These are phyloP conservation scores for Trichoderma afroharzianum DNA, from an alignment of 2,329 filamentous ascomycete genomes.

Conservation along the genomic window DNA sequence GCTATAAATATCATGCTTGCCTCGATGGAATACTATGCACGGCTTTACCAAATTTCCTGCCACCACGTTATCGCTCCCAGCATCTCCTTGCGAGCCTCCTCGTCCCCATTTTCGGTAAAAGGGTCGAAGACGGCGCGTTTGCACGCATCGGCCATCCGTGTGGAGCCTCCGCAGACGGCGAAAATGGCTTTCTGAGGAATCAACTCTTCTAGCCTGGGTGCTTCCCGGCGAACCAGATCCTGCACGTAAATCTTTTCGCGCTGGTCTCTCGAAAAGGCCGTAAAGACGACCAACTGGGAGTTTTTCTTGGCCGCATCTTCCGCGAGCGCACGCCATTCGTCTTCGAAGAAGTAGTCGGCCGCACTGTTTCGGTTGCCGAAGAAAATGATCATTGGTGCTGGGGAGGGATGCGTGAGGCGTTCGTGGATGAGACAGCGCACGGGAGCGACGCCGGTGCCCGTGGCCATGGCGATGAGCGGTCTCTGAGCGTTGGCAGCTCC, in stretches of 20 bases:
- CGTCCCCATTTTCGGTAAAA: conserved; percentile 38
- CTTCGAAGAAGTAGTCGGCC: conserved; percentile 76
- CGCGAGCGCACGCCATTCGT: conserved; percentile 61
- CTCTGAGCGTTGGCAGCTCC: conserved; percentile 34
- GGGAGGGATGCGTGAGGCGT: conserved; percentile 41
- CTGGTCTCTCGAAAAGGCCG: conserved; percentile 49
- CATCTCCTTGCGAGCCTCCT: conserved; percentile 38
- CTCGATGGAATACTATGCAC: neutral
- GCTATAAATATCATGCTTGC: neutral
- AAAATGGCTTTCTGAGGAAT: conserved; percentile 44
- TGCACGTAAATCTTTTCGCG: conserved; percentile 54
- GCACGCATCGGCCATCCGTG: conserved; percentile 56
- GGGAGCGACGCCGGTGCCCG: conserved; percentile 84
- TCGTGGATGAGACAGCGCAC: conserved; percentile 79
- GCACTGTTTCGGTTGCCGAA: conserved; percentile 75
- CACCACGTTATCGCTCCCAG: conserved; percentile 43
- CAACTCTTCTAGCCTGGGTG: conserved; percentile 29
- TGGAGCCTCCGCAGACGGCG: conserved; percentile 54
- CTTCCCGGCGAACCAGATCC: conserved; percentile 47
- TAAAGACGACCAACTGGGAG: conserved; percentile 32
- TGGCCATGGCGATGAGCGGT: conserved; percentile 74
- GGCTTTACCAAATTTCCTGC: conserved; percentile 52
- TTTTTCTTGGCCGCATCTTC: conserved; percentile 18
- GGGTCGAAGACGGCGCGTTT: conserved; percentile 49
- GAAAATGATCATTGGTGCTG: conserved; percentile 59